A percentile compares a stretch with the other conserved stretches of the same genome.
These are phyloP conservation scores for Boletellus sp. DNA, from an alignment of 1,284 basidiomycete species.

Conservation along the genomic window DNA sequence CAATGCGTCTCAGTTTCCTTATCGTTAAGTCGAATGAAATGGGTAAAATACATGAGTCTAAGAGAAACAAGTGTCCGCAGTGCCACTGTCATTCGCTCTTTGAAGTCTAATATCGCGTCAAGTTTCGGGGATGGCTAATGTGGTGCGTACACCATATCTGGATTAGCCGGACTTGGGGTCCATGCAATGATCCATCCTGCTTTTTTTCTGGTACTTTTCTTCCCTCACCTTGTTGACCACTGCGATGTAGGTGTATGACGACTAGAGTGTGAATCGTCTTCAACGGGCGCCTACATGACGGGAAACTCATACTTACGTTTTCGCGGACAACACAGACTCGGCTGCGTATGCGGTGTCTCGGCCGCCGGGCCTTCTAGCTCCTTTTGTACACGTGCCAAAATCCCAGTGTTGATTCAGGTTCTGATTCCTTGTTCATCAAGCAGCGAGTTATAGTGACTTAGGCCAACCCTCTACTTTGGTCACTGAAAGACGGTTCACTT, in stretches of 20 bases:
- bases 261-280: neutral
- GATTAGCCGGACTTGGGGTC: too few species aligned
- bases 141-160: too few species aligned
- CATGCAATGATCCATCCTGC: neutral
- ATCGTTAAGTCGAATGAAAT: neutral
- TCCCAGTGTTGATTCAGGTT: conserved; percentile 1
- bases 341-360: neutral
- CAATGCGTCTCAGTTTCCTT: neutral
- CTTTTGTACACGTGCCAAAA: neutral
- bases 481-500: neutral
- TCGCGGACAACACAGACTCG: neutral
- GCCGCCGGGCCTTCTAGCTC: conserved; percentile 1
- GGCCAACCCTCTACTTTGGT: neutral
- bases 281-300: neutral
- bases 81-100: conserved; percentile 11
- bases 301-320: neutral
- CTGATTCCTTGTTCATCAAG: neutral
- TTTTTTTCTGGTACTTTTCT: neutral
- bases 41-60: neutral
- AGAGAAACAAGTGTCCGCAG: neutral
- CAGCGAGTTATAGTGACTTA: conserved; percentile 1
- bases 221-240: neutral
- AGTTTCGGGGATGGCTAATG: conserved; percentile 5
- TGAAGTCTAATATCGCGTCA: conserved; percentile 5
- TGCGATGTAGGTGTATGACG: neutral